Evolutionary conservation across 2,329 filamentous ascomycete species (phyloP).

Genomic region (Cytospora piceae): DNA sequence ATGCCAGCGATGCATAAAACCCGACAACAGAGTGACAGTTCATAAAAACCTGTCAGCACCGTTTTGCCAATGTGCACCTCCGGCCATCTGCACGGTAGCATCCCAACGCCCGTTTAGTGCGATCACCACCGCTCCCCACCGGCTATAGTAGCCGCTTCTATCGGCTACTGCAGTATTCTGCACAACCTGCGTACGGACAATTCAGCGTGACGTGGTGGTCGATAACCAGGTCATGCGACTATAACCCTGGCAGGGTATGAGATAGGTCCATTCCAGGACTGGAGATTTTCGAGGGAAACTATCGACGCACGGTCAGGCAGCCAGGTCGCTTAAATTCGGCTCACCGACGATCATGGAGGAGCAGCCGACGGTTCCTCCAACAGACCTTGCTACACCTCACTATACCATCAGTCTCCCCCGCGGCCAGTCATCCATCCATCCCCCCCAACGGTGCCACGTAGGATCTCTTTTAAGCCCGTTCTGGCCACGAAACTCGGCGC

Average conservation of each 20-base stretch:
- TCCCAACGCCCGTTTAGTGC: background rate
- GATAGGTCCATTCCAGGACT: background rate
- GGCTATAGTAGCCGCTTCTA: background rate
- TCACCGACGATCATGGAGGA: background rate
- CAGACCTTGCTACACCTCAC: background rate
- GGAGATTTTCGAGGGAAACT: background rate
- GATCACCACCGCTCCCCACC: background rate
- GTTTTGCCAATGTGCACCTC: background rate
- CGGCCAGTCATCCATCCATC: slow-evolving; percentile 3
- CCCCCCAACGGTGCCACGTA: background rate
- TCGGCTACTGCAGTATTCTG: slow-evolving; percentile 15
- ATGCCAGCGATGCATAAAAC: background rate
- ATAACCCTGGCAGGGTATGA: background rate
- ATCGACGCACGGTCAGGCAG: background rate
- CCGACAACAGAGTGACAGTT: background rate
- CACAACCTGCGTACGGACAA: slow-evolving; percentile 9
- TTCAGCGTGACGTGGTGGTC: slow-evolving; percentile 14
- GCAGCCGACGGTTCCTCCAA: background rate
- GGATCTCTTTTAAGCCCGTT: background rate
- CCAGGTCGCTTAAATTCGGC: background rate
- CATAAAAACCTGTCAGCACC: background rate
- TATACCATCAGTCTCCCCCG: background rate
- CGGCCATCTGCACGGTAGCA: background rate
- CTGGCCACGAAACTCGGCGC: background rate
- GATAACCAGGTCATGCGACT: background rate